A percentile compares a stretch with the other conserved stretches of the same genome.
These are phyloP conservation scores for Hawksworthiomyces lignivorus DNA, from an alignment of 2,329 filamentous ascomycete species.

Conservation along the genomic window DNA sequence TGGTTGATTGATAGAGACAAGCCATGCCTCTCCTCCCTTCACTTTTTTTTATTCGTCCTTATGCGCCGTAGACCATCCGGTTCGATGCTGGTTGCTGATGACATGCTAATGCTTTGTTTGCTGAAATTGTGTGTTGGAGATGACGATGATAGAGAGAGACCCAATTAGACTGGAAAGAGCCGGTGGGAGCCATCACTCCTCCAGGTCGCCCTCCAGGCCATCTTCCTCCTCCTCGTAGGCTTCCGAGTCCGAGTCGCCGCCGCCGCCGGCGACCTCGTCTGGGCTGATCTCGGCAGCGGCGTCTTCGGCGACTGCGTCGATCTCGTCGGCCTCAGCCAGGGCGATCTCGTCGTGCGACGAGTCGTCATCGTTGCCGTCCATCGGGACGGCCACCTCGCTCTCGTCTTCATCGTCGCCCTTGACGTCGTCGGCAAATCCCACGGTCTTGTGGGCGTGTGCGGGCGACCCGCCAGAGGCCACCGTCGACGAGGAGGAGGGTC, in stretches of 20 bases:
- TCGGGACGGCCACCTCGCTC: conserved; percentile 8
- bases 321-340: not conserved
- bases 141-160: too few relatives aligned
- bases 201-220: conserved; percentile 19
- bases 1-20: conserved; percentile 16
- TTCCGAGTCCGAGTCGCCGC: conserved; percentile 19
- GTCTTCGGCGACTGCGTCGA: not conserved
- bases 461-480: conserved; percentile 11
- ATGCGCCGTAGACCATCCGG: too few relatives aligned
- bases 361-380: conserved; percentile 19
- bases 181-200: too few relatives aligned
- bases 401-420: conserved; percentile 24
- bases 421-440: conserved; percentile 55
- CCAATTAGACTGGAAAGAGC: too few relatives aligned
- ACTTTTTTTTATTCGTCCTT: conserved; percentile 54
- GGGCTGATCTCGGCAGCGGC: not conserved
- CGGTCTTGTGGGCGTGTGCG: conserved; percentile 38
- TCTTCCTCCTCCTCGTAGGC: conserved; percentile 25
- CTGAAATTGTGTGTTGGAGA: conserved; percentile 22
- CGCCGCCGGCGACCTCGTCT: not conserved
- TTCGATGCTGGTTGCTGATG: too few relatives aligned
- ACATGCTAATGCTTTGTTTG: too few relatives aligned
- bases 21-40: conserved; percentile 19
- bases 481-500: not conserved
- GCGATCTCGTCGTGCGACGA: conserved; percentile 12